Evolutionary conservation across 2,329 filamentous ascomycete species (phyloP), one percentile per base, ranked within the genome.

Genomic region (Plectosphaerella sp.): DNA sequence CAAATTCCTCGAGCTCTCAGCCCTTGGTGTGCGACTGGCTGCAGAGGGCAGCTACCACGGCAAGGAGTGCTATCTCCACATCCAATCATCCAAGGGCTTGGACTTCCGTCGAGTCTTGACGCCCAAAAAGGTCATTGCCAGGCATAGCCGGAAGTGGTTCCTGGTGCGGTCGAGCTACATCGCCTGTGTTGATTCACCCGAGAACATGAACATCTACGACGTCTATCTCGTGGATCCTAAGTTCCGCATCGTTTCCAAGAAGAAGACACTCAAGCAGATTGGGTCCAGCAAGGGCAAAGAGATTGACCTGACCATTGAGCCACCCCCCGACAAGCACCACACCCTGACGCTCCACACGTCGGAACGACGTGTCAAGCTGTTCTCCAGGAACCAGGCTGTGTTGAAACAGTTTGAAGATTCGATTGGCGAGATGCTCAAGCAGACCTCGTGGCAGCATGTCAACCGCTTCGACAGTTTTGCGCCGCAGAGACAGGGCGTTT

Each of bases 181-280:
- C 54, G 93, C 96, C 45, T 97, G 93, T 60, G 92, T 97, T n/a
- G 93, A 97, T 66, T 97, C 94, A 0, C 94, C 94, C 0, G 93
- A 97, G 67, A 96, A 96, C 61, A 96, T 97, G 88, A 93, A 96
- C 63, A 95, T 97, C 35, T 97, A 96, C 67, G 95, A 99, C 70
- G 94, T 99, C 20, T 97, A 97, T 68, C 79, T 99, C n/a, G 89
- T 97, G 24, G 94, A 99, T 65, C 80, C 88, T 1, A 87, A 89
- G 61, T 99, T 99, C 70, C 78, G 82, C 49, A 85, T 97, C 48
- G 85, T 91, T 57, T 84, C 88, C 51, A 91, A 91, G 69, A 83
- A 81, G 59, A 78, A 72, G 59, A 78, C 79, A 55, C 65, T 80
- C 15, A 77, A 74, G 58, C 73, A 78, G 49, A 73, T 81, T 14